phyloP scores from a whole-genome alignment of 1,284 basidiomycete genomes.

The Cryptococcus hybrid region DNA sequence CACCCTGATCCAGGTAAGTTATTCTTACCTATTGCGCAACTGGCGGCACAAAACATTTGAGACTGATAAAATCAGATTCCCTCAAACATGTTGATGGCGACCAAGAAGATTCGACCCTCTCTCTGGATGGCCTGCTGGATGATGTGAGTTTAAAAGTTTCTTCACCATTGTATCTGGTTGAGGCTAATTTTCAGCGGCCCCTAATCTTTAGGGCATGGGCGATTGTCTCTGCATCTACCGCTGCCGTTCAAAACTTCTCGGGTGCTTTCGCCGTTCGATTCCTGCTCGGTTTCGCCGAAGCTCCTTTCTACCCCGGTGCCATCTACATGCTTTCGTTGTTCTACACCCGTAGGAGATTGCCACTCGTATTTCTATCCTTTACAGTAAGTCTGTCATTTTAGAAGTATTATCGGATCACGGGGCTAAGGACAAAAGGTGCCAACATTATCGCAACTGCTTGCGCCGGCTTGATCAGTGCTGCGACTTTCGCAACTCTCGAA shows the following conservation, averaged over 20 bases:
- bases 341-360: slow-evolving; percentile 8
- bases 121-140: slow-evolving; percentile 23
- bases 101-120: slow-evolving; percentile 30
- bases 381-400: background rate
- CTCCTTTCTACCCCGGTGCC: slow-evolving; percentile 20
- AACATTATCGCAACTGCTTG: slow-evolving; percentile 13
- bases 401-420: no score
- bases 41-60: no score
- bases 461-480: slow-evolving; percentile 17
- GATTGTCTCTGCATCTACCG: slow-evolving; percentile 3
- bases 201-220: slow-evolving; percentile 1
- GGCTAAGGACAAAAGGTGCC: background rate
- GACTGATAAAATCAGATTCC: slow-evolving; percentile 16
- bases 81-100: slow-evolving; percentile 41
- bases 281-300: slow-evolving; percentile 23
- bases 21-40: no score
- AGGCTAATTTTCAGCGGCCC: no score
- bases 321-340: slow-evolving; percentile 9
- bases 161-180: no score
- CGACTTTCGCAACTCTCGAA: slow-evolving; percentile 16
- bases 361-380: slow-evolving; percentile 12
- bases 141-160: background rate
- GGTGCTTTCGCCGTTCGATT: slow-evolving; percentile 17
- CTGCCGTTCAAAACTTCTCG: slow-evolving; percentile 4
- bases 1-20: slow-evolving; percentile 26